Evolutionary conservation across 169 alveolate species (phyloP).

Genomic region (Plasmodium ovale): DNA sequence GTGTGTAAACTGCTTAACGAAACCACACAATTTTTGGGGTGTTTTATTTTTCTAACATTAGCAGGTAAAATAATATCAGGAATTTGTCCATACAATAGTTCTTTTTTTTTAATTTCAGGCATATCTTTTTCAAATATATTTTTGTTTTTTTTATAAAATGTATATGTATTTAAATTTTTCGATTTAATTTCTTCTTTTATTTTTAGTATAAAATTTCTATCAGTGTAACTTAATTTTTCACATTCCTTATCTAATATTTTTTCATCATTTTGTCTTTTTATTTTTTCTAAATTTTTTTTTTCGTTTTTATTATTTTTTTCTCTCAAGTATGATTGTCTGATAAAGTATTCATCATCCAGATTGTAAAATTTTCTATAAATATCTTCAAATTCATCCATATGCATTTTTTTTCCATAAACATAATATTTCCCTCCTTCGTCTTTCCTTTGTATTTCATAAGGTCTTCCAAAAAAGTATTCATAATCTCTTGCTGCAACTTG

Average conservation of each 20-base stretch:
- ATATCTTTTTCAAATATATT: slow-evolving; percentile 45
- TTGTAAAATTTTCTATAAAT: slow-evolving; percentile 39
- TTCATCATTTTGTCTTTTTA: slow-evolving; percentile 22
- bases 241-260: slow-evolving; percentile 41
- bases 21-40: slow-evolving; percentile 56
- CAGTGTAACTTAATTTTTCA: slow-evolving; percentile 29
- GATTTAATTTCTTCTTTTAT: slow-evolving; percentile 43
- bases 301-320: slow-evolving; percentile 16
- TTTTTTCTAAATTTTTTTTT: slow-evolving; percentile 14
- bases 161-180: slow-evolving; percentile 15
- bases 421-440: slow-evolving; percentile 77
- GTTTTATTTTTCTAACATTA: slow-evolving; percentile 56
- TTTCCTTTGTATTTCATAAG: slow-evolving; percentile 59
- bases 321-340: slow-evolving; percentile 11
- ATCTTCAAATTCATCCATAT: slow-evolving; percentile 53
- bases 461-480: slow-evolving; percentile 69
- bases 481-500: slow-evolving; percentile 69
- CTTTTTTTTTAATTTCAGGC: slow-evolving; percentile 61
- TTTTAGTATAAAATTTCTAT: slow-evolving; percentile 47
- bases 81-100: slow-evolving; percentile 50
- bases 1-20: slow-evolving; percentile 54
- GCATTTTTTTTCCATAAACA: slow-evolving; percentile 61
- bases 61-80: slow-evolving; percentile 73
- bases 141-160: slow-evolving; percentile 68
- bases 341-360: slow-evolving; percentile 66